Conservation (phyloP, 306 rosid species). For the Inga leiocalycina region DNA sequence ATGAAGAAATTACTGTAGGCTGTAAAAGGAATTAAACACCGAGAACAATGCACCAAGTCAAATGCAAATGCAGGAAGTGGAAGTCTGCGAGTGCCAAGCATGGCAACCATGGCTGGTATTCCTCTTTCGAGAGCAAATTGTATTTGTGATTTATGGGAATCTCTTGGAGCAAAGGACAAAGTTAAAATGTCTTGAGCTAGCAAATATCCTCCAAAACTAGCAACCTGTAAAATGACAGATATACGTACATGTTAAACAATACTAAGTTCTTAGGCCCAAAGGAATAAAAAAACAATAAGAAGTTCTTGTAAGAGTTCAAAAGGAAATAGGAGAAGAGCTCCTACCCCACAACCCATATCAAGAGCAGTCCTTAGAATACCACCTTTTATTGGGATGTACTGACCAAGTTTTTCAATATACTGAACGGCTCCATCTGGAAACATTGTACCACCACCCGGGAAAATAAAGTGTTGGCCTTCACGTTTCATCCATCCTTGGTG, state of each 20-base stretch:
- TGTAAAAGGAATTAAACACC: conserved; percentile 96
- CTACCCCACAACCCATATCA: conserved; percentile 99
- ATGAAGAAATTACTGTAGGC: conserved; percentile 78
- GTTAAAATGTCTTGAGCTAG: conserved; percentile 76
- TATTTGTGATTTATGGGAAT: conserved; percentile 95
- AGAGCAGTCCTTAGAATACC: conserved; percentile 90
- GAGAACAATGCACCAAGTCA: conserved; percentile 94
- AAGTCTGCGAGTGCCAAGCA: conserved; percentile 97
- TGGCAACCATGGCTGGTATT: conserved; percentile 92
- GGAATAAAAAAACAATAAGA: conserved; percentile 1
- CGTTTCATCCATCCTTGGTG: conserved; percentile 99
- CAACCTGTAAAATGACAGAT: conserved; percentile 66
- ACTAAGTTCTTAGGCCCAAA: conserved; percentile 15
- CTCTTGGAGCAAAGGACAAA: conserved; percentile 97
- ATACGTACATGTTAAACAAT: conserved; percentile 13
- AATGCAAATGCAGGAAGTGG: conserved; percentile 94
- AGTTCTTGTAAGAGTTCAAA: conserved; percentile 17
- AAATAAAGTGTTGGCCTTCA: conserved; percentile 86
- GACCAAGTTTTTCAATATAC: conserved; percentile 92
- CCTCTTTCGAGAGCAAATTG: conserved; percentile 99
- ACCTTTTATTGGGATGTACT: conserved; percentile 74
- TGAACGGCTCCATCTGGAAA: conserved; percentile 97
- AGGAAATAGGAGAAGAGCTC: conserved; percentile 36
- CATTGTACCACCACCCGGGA: conserved; percentile 99
- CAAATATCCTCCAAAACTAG: conserved; percentile 94